Evolutionary conservation across 495 filamentous ascomycete genomes (phyloP).

Genomic region (Penicillium cosmopolitanum): DNA sequence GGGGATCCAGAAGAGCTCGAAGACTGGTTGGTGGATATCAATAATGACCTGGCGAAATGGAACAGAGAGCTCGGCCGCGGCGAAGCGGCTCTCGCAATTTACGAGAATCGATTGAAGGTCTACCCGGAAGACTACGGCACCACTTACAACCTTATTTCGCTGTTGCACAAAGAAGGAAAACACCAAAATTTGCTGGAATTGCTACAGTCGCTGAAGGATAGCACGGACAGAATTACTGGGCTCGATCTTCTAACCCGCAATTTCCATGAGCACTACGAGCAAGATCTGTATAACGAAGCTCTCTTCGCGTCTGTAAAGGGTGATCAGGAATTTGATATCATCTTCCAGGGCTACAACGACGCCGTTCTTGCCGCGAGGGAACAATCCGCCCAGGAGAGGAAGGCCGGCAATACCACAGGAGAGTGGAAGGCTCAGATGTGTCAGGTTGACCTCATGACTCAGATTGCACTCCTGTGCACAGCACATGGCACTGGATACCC

Average conservation of each 20-base stretch:
- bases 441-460: constrained; percentile 15
- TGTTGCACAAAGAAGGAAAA: constrained; percentile 8
- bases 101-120: constrained; percentile 12
- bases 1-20: background rate
- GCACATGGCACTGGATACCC: background rate
- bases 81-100: constrained; percentile 13
- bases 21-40: background rate
- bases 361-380: constrained; percentile 9
- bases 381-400: background rate
- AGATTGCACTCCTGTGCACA: constrained; percentile 14
- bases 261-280: constrained; percentile 12
- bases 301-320: constrained; percentile 5
- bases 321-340: constrained; percentile 8
- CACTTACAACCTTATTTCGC: constrained; percentile 7
- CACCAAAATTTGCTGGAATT: constrained; percentile 14
- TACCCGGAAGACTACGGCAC: constrained; percentile 13
- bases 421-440: constrained; percentile 6
- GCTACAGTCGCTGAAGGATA: constrained; percentile 15
- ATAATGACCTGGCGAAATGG: constrained; percentile 15
- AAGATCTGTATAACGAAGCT: constrained; percentile 12
- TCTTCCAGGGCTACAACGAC: constrained; percentile 15
- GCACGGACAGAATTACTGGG: constrained; percentile 10
- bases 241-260: constrained; percentile 10
- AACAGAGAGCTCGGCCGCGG: constrained; percentile 8
- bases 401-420: background rate